Conservation (phyloP, 2,329 filamentous ascomycete species). For the Colletotrichum sp. region DNA sequence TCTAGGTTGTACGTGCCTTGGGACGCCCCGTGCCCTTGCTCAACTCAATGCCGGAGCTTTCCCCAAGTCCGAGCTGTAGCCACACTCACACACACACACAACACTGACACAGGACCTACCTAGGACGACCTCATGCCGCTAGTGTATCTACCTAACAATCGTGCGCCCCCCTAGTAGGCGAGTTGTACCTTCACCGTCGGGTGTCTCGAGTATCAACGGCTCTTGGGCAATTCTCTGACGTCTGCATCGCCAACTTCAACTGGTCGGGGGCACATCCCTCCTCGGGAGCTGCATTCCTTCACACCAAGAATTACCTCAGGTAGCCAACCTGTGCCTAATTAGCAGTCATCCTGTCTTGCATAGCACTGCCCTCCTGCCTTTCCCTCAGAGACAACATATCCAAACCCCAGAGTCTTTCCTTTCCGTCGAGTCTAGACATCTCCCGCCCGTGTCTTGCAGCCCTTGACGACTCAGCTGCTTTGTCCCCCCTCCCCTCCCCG, state of each 20-base stretch:
- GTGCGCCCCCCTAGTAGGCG: neutral
- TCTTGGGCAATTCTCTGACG: neutral
- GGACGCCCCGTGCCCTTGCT: neutral
- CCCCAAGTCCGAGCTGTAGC: conserved; percentile 12
- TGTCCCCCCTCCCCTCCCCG: neutral
- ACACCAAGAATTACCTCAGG: neutral
- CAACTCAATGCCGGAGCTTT: neutral
- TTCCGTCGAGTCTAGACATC: neutral
- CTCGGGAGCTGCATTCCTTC: neutral
- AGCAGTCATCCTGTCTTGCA: neutral
- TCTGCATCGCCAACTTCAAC: neutral
- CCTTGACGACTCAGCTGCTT: conserved; percentile 12
- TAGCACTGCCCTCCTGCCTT: neutral
- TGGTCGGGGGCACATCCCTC: neutral
- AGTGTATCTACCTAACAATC: neutral
- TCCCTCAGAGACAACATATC: neutral
- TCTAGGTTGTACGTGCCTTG: neutral
- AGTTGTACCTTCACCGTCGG: neutral
- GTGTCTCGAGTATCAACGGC: neutral
- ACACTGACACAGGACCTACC: neutral
- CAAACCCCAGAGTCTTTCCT: neutral
- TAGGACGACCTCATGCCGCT: neutral
- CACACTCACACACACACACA: neutral
- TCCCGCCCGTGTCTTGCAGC: neutral
- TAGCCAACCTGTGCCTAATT: neutral